A percentile compares a stretch with the other conserved stretches of the same genome.
These are phyloP conservation scores for Gossypium stocksii DNA, from an alignment of 345 rosid species.

Conservation along the genomic window DNA sequence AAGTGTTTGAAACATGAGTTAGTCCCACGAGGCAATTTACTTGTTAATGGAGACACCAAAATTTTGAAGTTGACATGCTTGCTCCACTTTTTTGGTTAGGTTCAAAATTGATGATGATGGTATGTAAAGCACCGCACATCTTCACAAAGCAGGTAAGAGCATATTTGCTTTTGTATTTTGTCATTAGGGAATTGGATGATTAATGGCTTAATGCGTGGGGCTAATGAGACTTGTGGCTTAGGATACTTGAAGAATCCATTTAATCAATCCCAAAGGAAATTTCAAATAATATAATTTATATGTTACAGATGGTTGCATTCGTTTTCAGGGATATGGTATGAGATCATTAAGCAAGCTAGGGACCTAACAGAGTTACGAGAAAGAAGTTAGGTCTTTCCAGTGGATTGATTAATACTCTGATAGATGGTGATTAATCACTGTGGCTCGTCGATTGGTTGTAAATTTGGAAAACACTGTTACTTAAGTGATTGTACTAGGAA, in stretches of 20 bases:
- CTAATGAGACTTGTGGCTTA: constrained; percentile 17
- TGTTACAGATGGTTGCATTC: constrained; percentile 5
- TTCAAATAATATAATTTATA: not conserved
- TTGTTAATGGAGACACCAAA: constrained; percentile 31
- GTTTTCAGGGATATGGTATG: not conserved
- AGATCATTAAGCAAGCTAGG: not conserved
- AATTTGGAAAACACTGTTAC: constrained; percentile 23
- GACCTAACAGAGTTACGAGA: constrained; percentile 15
- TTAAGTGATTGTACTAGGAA: constrained; percentile 23
- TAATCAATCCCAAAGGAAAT: not conserved
- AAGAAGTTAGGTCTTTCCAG: constrained; percentile 9
- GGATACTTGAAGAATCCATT: constrained; percentile 19
- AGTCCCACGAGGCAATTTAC: constrained; percentile 17
- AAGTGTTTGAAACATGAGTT: not conserved
- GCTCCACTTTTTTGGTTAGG: constrained; percentile 38
- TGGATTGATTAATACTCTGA: not conserved
- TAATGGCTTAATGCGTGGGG: constrained; percentile 14
- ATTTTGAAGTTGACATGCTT: constrained; percentile 41
- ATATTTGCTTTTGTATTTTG: constrained; percentile 17
- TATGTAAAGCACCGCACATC: constrained; percentile 23
- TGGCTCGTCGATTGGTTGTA: constrained; percentile 35
- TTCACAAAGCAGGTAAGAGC: constrained; percentile 19
- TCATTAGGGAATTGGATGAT: constrained; percentile 21
- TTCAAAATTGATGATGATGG: constrained; percentile 26
- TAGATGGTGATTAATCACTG: constrained; percentile 29